phyloP scores from a whole-genome alignment of 345 rosid genomes.

The Acer yangbiense region DNA sequence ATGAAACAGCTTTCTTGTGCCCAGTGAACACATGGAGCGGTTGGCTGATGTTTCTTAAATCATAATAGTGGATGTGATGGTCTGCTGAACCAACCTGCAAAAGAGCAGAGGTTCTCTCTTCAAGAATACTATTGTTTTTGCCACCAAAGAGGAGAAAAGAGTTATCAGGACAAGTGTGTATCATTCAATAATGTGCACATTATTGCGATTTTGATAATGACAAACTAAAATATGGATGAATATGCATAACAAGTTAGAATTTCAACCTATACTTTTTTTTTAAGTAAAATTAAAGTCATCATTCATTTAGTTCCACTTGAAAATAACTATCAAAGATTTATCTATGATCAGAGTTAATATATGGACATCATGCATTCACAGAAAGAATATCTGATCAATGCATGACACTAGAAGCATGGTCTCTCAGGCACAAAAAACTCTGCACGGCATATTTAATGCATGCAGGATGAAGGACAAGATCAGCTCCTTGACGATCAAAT shows the following conservation, averaged over 20 bases:
- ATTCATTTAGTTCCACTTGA: not conserved
- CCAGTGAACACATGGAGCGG: conserved; percentile 94
- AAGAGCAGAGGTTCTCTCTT: conserved; percentile 14
- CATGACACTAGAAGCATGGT: not conserved
- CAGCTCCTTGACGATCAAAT: not conserved
- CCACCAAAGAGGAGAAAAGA: not conserved
- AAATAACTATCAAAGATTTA: not conserved
- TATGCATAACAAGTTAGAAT: not conserved
- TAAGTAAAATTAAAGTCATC: not conserved
- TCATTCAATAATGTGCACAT: not conserved
- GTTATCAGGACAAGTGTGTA: not conserved
- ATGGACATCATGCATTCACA: not conserved
- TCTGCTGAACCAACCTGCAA: conserved; percentile 97
- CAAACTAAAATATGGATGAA: not conserved
- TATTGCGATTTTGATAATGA: not conserved
- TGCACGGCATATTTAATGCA: not conserved
- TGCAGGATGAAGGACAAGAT: not conserved
- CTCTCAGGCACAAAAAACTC: not conserved
- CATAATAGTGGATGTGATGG: conserved; percentile 89
- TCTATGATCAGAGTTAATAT: not conserved
- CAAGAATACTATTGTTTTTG: conserved; percentile 4
- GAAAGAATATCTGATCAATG: not conserved
- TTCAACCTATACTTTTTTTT: not conserved
- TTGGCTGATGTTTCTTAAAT: conserved; percentile 79
- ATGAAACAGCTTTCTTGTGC: conserved; percentile 91